A percentile compares a stretch with the other conserved stretches of the same genome.
These are phyloP conservation scores for Lagerstroemia speciosa DNA, from an alignment of 345 rosid genomes.

Conservation along the genomic window DNA sequence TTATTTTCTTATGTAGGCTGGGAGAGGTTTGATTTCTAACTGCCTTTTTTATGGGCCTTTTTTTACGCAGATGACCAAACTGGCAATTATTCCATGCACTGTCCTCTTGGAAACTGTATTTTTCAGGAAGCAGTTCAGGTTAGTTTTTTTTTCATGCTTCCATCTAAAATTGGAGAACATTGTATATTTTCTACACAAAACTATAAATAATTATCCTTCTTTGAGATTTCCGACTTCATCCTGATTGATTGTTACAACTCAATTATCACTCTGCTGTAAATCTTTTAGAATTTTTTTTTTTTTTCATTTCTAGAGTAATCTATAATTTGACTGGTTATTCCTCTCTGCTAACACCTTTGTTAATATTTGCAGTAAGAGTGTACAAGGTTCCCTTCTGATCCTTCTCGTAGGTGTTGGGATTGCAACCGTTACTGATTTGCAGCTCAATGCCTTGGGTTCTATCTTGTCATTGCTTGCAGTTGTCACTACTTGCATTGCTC, in stretches of 20 bases:
- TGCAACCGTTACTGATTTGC: constrained; percentile 98
- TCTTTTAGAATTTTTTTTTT: constrained; percentile 1
- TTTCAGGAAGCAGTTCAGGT: constrained; percentile 97
- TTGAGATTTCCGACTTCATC: neutral
- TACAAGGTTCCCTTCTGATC: constrained; percentile 71
- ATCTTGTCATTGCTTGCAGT: constrained; percentile 87
- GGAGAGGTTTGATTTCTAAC: constrained; percentile 1
- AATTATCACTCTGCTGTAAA: neutral
- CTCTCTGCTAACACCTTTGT: constrained; percentile 13
- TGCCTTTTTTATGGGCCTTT: constrained; percentile 10
- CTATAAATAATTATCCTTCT: neutral
- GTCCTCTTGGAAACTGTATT: constrained; percentile 97
- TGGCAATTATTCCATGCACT: constrained; percentile 98
- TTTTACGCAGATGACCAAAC: constrained; percentile 84
- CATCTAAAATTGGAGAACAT: no score
- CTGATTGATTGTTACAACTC: neutral
- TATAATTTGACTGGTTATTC: neutral
- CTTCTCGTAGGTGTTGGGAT: constrained; percentile 99
- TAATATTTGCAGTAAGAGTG: constrained; percentile 57
- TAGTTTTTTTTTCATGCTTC: constrained; percentile 12
- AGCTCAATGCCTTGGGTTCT: constrained; percentile 90
- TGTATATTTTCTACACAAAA: neutral
- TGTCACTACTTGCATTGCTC: constrained; percentile 93
- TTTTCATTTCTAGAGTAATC: neutral
- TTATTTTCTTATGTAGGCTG: neutral